Evolutionary conservation across 1,139 yeast genomes (phyloP).

Genomic region (Suhomyces bribrorum): DNA sequence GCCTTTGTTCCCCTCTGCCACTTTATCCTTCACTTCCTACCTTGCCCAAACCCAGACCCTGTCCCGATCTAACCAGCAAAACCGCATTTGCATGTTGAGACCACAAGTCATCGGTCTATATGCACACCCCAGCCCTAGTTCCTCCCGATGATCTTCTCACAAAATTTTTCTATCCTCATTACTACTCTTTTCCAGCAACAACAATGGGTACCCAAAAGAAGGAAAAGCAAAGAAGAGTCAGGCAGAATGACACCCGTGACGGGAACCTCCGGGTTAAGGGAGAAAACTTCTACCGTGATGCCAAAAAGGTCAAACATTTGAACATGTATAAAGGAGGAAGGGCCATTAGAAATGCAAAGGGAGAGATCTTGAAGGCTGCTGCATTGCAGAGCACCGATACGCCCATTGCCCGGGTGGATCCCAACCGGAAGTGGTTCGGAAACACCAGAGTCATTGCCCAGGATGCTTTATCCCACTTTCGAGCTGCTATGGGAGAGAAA

Average conservation of each 20-base stretch:
- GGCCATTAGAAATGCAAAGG: constrained; percentile 82
- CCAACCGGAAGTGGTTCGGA: constrained; percentile 97
- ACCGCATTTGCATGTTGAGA: no score
- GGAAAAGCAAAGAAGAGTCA: constrained; percentile 81
- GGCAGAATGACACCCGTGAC: constrained; percentile 80
- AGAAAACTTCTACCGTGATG: constrained; percentile 94
- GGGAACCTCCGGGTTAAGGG: constrained; percentile 95
- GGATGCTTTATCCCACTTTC: constrained; percentile 89
- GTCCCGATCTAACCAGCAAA: no score
- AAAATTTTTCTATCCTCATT: constrained; percentile 8
- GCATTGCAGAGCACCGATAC: constrained; percentile 83
- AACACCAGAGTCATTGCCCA: constrained; percentile 97
- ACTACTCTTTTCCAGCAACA: not conserved
- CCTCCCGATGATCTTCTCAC: constrained; percentile 11
- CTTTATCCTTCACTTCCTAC: no score
- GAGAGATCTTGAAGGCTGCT: constrained; percentile 87
- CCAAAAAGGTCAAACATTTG: constrained; percentile 84
- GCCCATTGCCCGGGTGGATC: constrained; percentile 92
- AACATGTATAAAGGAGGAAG: constrained; percentile 92
- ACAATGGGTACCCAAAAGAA: constrained; percentile 91
- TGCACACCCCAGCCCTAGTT: no score
- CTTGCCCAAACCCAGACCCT: no score
- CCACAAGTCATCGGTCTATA: no score
- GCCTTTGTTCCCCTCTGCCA: no score
- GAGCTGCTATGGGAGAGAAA: constrained; percentile 91